phyloP scores from a whole-genome alignment of 345 rosid genomes.

The Gossypium ekmanianum region DNA sequence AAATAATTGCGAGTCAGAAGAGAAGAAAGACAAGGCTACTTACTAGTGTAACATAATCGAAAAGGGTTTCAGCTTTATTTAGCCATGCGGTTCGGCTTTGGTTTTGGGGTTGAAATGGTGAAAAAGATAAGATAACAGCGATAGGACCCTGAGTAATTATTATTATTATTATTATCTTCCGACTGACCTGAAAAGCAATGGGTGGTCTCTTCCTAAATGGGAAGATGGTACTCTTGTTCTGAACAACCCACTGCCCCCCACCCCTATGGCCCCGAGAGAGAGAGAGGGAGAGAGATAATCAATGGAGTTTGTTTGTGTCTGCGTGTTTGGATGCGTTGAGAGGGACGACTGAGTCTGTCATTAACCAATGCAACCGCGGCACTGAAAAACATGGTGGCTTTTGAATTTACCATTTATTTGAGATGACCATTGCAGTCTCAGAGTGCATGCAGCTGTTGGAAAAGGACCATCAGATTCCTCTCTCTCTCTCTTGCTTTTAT shows the following conservation, averaged over 20 bases:
- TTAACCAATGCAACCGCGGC: conserved; percentile 40
- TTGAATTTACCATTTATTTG: conserved; percentile 29
- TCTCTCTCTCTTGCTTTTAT: background rate
- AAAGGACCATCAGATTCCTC: conserved; percentile 15
- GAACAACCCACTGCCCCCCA: conserved; percentile 10
- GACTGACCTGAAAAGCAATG: conserved; percentile 16
- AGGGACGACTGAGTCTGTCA: conserved; percentile 38
- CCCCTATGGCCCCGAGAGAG: conserved; percentile 11
- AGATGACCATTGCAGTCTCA: background rate
- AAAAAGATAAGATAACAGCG: conserved; percentile 12
- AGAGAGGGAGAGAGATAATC: conserved; percentile 13
- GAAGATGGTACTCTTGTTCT: conserved; percentile 27
- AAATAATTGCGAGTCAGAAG: background rate
- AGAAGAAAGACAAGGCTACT: background rate
- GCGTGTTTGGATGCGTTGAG: conserved; percentile 30
- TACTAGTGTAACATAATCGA: background rate
- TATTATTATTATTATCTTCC: background rate
- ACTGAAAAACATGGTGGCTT: conserved; percentile 69
- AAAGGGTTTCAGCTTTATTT: conserved; percentile 5
- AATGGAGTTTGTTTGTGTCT: conserved; percentile 42
- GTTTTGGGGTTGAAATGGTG: conserved; percentile 7
- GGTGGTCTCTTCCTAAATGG: conserved; percentile 33
- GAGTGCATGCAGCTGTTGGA: background rate
- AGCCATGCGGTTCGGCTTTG: background rate
- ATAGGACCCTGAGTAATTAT: background rate